Percentiles rank a stretch among this genome's conserved stretches.
These are phyloP conservation scores for Candida freyschussii DNA, from an alignment of 1,139 yeast genomes.

Conservation along the genomic window DNA sequence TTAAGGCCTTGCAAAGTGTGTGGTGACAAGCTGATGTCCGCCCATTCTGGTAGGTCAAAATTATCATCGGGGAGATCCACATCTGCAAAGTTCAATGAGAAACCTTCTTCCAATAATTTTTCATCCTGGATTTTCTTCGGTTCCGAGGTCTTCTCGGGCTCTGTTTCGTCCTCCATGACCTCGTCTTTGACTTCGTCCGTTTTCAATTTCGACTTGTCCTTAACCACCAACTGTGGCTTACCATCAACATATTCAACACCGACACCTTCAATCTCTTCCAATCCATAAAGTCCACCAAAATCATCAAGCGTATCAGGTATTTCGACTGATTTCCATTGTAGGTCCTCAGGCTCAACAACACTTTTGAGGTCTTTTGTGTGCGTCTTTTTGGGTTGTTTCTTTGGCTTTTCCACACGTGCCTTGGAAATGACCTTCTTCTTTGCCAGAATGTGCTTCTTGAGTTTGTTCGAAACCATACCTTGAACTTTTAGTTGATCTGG, in stretches of 20 bases:
- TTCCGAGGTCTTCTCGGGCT: slow-evolving; percentile 18
- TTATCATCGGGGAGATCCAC: slow-evolving; percentile 26
- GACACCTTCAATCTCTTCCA: slow-evolving; percentile 93
- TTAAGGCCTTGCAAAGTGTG: slow-evolving; percentile 56
- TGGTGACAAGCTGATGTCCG: slow-evolving; percentile 41
- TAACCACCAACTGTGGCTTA: slow-evolving; percentile 54
- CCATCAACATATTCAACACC: slow-evolving; percentile 69
- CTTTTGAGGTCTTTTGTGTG: slow-evolving; percentile 3
- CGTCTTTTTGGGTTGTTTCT: slow-evolving; percentile 4
- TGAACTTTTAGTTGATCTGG: not conserved
- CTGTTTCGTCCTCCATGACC: slow-evolving; percentile 11
- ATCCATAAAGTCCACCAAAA: slow-evolving; percentile 84
- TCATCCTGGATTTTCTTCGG: slow-evolving; percentile 22
- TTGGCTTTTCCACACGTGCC: slow-evolving; percentile 11
- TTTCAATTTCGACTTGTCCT: slow-evolving; percentile 32
- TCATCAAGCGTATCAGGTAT: slow-evolving; percentile 82
- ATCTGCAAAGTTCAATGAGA: slow-evolving; percentile 19
- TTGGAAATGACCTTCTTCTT: slow-evolving; percentile 10
- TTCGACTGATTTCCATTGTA: slow-evolving; percentile 77
- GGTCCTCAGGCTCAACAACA: slow-evolving; percentile 45
- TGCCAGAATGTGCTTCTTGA: slow-evolving; percentile 12
- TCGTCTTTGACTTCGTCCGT: slow-evolving; percentile 14
- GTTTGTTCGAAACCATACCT: slow-evolving; percentile 17
- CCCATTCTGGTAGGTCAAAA: slow-evolving; percentile 57
- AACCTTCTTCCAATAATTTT: slow-evolving; percentile 9